Evolutionary conservation across 805 yeast genomes (phyloP).

Genomic region (Cyberlindnera xylosilytica): DNA sequence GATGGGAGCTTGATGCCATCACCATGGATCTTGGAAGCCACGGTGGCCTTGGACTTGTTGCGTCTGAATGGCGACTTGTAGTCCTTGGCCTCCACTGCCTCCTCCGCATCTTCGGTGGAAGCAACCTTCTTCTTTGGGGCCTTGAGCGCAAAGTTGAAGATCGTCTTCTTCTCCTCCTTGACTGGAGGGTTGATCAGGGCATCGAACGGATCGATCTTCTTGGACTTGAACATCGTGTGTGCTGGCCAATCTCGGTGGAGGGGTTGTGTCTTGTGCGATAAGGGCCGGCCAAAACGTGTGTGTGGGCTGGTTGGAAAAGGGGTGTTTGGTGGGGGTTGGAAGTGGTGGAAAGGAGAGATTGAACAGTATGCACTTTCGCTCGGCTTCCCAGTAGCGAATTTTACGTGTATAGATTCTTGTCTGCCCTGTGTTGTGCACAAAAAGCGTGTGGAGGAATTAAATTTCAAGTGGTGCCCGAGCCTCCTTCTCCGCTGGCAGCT

Average conservation of each 20-base stretch:
- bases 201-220: conserved; percentile 17
- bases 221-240: background rate
- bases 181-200: conserved; percentile 10
- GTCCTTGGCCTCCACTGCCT: conserved; percentile 1
- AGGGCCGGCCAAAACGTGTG: background rate
- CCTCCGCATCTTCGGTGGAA: conserved; percentile 2
- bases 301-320: background rate
- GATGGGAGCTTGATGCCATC: conserved; percentile 10
- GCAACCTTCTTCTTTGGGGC: conserved; percentile 12
- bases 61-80: conserved; percentile 20
- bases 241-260: background rate
- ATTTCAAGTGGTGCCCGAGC: background rate
- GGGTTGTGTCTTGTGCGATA: background rate
- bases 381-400: too few species aligned
- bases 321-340: too few species aligned
- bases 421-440: too few species aligned
- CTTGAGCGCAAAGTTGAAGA: conserved; percentile 18
- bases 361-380: too few species aligned
- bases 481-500: background rate
- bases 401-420: too few species aligned
- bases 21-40: conserved; percentile 1
- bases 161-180: conserved; percentile 15
- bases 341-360: too few species aligned
- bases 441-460: background rate
- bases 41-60: conserved; percentile 5